Percentiles rank a stretch among this genome's conserved stretches.
Evolutionary conservation across 768 basidiomycete species (phyloP).

Genomic region (Favolaschia claudopus): DNA sequence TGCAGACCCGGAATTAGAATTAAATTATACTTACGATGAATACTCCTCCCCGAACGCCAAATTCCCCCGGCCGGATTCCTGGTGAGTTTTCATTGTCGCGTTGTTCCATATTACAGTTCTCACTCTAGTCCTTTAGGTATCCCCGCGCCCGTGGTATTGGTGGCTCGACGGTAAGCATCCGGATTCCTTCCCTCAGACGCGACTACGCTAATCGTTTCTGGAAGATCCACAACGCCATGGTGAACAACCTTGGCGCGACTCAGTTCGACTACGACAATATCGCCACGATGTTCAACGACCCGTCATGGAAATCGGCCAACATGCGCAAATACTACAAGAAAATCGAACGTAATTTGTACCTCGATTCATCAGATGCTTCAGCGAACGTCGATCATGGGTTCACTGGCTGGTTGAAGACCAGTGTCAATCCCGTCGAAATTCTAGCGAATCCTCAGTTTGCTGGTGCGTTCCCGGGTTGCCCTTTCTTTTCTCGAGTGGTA

Average conservation of each 20-base stretch:
- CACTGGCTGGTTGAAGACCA: slow-evolving; percentile 38
- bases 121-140: too few relatives aligned
- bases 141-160: slow-evolving; percentile 37
- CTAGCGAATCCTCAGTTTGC: slow-evolving; percentile 28
- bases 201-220: not conserved
- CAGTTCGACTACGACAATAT: slow-evolving; percentile 34
- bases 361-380: slow-evolving; percentile 15
- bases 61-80: too few relatives aligned
- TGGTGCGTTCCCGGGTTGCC: slow-evolving; percentile 14
- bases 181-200: too few relatives aligned
- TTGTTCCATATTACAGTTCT: too few relatives aligned
- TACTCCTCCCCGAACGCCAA: too few relatives aligned
- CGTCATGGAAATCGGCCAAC: slow-evolving; percentile 36
- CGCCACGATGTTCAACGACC: slow-evolving; percentile 34
- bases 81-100: too few relatives aligned
- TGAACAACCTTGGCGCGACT: slow-evolving; percentile 37
- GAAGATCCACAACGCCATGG: slow-evolving; percentile 39
- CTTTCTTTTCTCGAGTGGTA: not conserved
- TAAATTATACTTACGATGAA: too few relatives aligned
- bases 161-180: slow-evolving; percentile 35
- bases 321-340: slow-evolving; percentile 41
- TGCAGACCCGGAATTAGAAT: slow-evolving; percentile 33
- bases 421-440: slow-evolving; percentile 29
- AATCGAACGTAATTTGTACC: slow-evolving; percentile 36
- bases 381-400: slow-evolving; percentile 36